Base-by-base conservation (phyloP, 2,329 filamentous ascomycete genomes). In the Mariannaea sp. region DNA sequence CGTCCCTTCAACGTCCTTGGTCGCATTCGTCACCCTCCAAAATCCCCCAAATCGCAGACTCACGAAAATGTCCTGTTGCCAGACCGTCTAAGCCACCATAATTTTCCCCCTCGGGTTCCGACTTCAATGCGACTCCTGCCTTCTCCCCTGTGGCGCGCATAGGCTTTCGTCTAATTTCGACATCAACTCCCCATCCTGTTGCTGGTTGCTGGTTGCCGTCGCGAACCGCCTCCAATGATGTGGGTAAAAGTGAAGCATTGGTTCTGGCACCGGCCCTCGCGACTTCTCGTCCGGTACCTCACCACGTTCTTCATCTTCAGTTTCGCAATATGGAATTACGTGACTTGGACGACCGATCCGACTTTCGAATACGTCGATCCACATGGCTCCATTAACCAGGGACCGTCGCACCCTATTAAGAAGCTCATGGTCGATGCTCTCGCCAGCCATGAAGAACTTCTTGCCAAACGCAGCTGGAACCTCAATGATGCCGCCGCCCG, bases 401-500 rank as follows among this genome's bases (percentile, higher is more conserved):
- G 59, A 14, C 58, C 63, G 3, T 65, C 68, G 29, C 79, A 83
- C 57, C 78, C 80, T n/a, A 82, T 83, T 57, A 74, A 77, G 58
- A 68, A 70, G 29, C 73, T 83, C 35, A 79, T 83, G 59, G 64
- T 68, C 35, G 71, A 76, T 5, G 79, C 80, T 46, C 75, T 77
- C 42, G 62, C 68, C 27, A 67, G 68, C 13, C 80, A 80, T 57
- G 70, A 74, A 12, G 59, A 65, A 7, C 59, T 77, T 20, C 68
- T 83, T 14, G 62, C 71, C 12, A 71, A 73, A 27, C 74, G 77
- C 55, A 82, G 81, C 27, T 70, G 69, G 52, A 75, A 76, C 13
- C 70, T 87, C 44, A 68, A 71, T 8, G 74, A 78, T 12, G 80
- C 82, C 5, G 81, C 84, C 0, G 71, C 73, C 4, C 78, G 76